Percentiles rank a stretch among this genome's conserved stretches.
Conservation (phyloP, 73 alveolate genomes). For the Vitrella brassicaformis region DNA sequence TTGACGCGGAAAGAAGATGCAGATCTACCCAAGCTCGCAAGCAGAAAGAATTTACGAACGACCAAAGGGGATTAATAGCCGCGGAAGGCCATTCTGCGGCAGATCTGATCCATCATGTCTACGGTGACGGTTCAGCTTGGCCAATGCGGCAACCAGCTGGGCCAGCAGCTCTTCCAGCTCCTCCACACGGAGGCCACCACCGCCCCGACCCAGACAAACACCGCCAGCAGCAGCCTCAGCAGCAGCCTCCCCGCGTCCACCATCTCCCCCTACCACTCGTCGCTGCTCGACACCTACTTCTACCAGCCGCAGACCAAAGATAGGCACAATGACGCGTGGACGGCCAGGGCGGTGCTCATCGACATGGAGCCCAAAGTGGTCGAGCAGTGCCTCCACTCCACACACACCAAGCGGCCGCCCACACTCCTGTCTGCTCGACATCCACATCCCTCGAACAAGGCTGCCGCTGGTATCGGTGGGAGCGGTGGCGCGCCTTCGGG, state of each 20-base stretch:
- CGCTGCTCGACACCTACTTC: background rate
- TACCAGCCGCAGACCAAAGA: background rate
- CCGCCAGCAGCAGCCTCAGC: too few species aligned
- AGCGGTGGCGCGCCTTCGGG: too few species aligned
- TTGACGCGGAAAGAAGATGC: too few species aligned
- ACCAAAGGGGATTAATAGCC: too few species aligned
- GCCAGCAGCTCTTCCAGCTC: constrained; percentile 68
- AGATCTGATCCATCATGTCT: too few species aligned
- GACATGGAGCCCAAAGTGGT: constrained; percentile 72
- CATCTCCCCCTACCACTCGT: background rate
- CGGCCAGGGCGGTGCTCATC: constrained; percentile 52
- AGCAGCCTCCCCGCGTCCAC: background rate
- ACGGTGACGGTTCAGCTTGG: constrained; percentile 78
- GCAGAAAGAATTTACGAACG: too few species aligned
- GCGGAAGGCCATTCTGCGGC: too few species aligned
- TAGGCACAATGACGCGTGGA: constrained; percentile 9
- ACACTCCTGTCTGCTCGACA: too few species aligned
- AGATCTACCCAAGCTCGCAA: too few species aligned
- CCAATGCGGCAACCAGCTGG: constrained; percentile 87
- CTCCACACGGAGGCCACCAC: constrained; percentile 52
- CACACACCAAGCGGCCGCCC: constrained; percentile 42
- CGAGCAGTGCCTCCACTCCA: constrained; percentile 45
- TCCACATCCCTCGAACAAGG: too few species aligned
- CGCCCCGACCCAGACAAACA: too few species aligned
- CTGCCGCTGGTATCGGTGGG: too few species aligned